phyloP scores from a whole-genome alignment of 2,329 filamentous ascomycete species.

The Nemania sp. region DNA sequence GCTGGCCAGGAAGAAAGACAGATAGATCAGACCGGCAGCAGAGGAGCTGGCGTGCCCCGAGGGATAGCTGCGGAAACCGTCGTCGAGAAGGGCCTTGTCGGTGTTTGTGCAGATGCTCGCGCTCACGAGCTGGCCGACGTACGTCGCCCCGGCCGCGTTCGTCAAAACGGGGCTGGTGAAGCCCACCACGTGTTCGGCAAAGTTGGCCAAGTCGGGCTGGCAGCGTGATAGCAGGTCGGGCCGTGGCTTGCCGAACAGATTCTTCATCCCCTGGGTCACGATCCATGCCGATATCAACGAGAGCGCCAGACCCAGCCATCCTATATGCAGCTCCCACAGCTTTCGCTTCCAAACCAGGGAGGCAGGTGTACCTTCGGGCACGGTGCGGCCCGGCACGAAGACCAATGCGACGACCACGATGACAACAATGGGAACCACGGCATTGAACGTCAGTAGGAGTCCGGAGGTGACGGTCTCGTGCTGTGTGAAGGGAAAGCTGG shows the following conservation, averaged over 20 bases:
- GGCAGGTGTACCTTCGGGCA: constrained; percentile 63
- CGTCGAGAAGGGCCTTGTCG: constrained; percentile 64
- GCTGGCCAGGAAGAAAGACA: constrained; percentile 83
- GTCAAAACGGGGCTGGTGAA: constrained; percentile 41
- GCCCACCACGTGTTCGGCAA: constrained; percentile 64
- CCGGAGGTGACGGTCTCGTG: constrained; percentile 72
- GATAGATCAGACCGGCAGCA: constrained; percentile 80
- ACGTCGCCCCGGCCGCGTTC: constrained; percentile 35
- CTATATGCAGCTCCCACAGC: constrained; percentile 87
- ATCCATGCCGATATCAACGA: constrained; percentile 74
- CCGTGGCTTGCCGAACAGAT: constrained; percentile 68
- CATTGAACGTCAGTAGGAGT: constrained; percentile 65
- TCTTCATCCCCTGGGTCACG: constrained; percentile 86
- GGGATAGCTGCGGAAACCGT: constrained; percentile 85
- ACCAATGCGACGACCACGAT: constrained; percentile 70
- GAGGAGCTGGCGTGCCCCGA: constrained; percentile 76
- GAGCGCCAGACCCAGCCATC: constrained; percentile 79
- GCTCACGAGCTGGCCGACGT: constrained; percentile 70
- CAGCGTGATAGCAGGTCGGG: constrained; percentile 85
- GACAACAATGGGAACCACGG: constrained; percentile 66
- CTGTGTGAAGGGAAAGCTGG: constrained; percentile 68
- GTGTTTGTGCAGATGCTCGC: constrained; percentile 73
- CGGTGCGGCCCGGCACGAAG: constrained; percentile 73
- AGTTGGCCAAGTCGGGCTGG: constrained; percentile 69
- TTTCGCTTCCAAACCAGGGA: constrained; percentile 76